These are phyloP conservation scores for Hirschfeldia incana DNA, from an alignment of 345 rosid species.

Conservation along the genomic window DNA sequence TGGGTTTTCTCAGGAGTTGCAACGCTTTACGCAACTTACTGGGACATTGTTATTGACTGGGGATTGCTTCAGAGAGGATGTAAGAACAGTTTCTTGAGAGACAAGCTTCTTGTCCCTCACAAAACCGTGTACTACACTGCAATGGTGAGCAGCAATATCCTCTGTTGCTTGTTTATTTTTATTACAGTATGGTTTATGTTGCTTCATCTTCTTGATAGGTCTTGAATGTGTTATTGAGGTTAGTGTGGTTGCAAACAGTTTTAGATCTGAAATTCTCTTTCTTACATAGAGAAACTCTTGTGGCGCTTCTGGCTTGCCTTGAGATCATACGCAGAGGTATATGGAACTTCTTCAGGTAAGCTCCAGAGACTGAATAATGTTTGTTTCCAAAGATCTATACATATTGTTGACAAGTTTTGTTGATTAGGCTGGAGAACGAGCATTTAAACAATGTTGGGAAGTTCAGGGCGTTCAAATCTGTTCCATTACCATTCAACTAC, in stretches of 20 bases:
- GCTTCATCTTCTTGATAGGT: conserved; percentile 34
- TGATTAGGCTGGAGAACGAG: conserved; percentile 62
- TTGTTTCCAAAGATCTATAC: neutral
- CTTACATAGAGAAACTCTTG: conserved; percentile 44
- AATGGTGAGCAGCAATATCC: conserved; percentile 47
- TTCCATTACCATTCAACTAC: conserved; percentile 65
- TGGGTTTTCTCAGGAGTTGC: conserved; percentile 53
- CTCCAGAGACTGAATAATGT: neutral
- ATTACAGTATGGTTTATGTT: conserved; percentile 6
- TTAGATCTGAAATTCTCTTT: conserved; percentile 31
- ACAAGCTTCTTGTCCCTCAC: conserved; percentile 61
- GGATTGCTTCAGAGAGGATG: conserved; percentile 61
- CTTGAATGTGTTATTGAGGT: conserved; percentile 55
- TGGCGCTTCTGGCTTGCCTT: conserved; percentile 58
- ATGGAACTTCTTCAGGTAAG: conserved; percentile 71
- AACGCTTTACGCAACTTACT: conserved; percentile 52
- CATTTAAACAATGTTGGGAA: conserved; percentile 72
- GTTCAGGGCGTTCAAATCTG: conserved; percentile 66
- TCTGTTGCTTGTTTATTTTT: neutral
- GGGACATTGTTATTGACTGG: conserved; percentile 74
- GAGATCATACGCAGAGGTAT: conserved; percentile 74
- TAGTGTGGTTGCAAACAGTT: conserved; percentile 74
- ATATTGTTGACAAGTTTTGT: neutral
- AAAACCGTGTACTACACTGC: conserved; percentile 53
- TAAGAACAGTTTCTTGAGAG: conserved; percentile 62